Percentiles rank a stretch among this genome's conserved stretches.
Conservation (phyloP, 768 basidiomycete species). For the Sarcodon aspratus region DNA sequence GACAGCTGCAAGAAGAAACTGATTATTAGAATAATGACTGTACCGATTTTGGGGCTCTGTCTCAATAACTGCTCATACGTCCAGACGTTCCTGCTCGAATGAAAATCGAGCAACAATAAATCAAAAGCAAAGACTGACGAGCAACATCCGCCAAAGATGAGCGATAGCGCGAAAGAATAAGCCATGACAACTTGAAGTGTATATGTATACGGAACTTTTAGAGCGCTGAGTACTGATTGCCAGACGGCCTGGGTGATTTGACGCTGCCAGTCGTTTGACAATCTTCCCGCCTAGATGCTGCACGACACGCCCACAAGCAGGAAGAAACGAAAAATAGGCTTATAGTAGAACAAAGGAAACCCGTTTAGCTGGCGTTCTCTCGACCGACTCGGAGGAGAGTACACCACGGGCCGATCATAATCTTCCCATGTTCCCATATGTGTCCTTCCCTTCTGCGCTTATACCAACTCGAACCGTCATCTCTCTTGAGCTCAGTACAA, state of each 20-base stretch:
- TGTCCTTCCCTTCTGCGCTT: neutral
- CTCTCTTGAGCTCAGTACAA: neutral
- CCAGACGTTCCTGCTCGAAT: conserved; percentile 52
- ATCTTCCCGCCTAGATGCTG: too few species aligned
- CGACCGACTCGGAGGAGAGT: neutral
- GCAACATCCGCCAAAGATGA: conserved; percentile 81
- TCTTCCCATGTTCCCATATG: neutral
- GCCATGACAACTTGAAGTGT: conserved; percentile 8
- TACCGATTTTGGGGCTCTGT: conserved; percentile 58
- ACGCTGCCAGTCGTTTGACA: too few species aligned
- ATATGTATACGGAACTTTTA: neutral
- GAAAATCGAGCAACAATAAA: neutral
- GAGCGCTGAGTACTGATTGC: too few species aligned
- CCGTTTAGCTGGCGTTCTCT: neutral
- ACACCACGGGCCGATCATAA: neutral
- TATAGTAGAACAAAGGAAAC: neutral
- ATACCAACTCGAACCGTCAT: neutral
- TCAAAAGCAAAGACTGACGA: conserved; percentile 33
- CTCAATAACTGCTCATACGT: conserved; percentile 66
- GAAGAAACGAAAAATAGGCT: neutral
- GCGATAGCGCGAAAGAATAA: conserved; percentile 33
- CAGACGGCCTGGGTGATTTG: too few species aligned
- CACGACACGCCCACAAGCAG: too few species aligned
- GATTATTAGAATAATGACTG: conserved; percentile 6
- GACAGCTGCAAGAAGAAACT: conserved; percentile 1